These are phyloP conservation scores for Rhododendron williamsianum DNA, from an alignment of 148 eudicot genomes.

Conservation along the genomic window DNA sequence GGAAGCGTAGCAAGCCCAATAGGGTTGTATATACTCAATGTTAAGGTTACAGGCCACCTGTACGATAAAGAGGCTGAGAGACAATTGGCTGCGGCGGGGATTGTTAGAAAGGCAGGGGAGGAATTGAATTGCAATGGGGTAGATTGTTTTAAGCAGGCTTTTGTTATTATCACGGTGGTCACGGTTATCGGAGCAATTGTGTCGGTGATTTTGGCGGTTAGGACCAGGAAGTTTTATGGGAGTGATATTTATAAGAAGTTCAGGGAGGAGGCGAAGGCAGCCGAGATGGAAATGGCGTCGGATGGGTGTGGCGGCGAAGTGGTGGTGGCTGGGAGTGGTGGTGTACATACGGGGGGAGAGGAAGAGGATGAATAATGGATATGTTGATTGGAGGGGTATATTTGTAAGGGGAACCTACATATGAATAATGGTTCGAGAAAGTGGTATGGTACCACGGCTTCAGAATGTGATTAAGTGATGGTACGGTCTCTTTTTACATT, in stretches of 20 bases:
- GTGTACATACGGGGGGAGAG: not conserved
- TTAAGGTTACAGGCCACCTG: conserved; percentile 25
- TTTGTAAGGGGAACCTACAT: not conserved
- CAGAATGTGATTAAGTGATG: no score
- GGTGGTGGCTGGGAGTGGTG: not conserved
- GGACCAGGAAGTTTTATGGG: conserved; percentile 33
- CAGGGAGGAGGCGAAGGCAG: conserved; percentile 19
- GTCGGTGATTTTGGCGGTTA: conserved; percentile 25
- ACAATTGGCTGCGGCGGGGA: conserved; percentile 24
- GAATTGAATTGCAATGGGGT: conserved; percentile 30
- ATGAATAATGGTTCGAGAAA: no score
- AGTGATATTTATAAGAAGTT: conserved; percentile 38
- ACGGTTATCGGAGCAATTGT: conserved; percentile 23
- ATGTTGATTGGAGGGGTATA: no score
- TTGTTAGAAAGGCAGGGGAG: conserved; percentile 11
- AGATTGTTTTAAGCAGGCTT: conserved; percentile 25
- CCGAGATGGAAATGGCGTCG: conserved; percentile 7
- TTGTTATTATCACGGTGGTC: conserved; percentile 21
- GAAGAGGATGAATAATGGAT: not conserved
- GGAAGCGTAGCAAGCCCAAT: conserved; percentile 34
- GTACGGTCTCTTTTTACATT: no score
- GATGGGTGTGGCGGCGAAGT: not conserved
- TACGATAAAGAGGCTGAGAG: conserved; percentile 31
- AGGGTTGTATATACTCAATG: conserved; percentile 29
- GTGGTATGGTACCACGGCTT: no score